A percentile compares a stretch with the other conserved stretches of the same genome.
These are phyloP conservation scores for Panaeolus cyanescens DNA, from an alignment of 768 basidiomycete species.

Conservation along the genomic window DNA sequence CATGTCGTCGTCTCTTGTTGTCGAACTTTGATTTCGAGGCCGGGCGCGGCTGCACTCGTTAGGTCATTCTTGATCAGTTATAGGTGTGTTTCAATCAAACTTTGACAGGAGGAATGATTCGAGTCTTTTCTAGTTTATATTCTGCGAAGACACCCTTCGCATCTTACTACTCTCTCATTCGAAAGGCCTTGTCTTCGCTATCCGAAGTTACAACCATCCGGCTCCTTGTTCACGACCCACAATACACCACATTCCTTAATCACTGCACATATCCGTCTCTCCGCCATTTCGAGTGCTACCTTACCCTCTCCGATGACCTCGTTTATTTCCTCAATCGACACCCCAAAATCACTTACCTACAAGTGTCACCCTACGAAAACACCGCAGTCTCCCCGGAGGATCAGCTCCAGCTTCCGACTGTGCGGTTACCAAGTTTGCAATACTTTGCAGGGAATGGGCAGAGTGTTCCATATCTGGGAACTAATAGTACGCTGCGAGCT, in stretches of 20 bases:
- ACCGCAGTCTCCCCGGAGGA: slow-evolving; percentile 10
- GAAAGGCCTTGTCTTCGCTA: slow-evolving; percentile 26
- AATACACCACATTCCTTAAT: slow-evolving; percentile 24
- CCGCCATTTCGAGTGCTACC: slow-evolving; percentile 36
- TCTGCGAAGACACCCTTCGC: slow-evolving; percentile 20
- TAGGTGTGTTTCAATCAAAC: slow-evolving; percentile 20
- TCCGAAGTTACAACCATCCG: slow-evolving; percentile 30
- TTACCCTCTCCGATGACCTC: slow-evolving; percentile 30
- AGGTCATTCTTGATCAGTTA: slow-evolving; percentile 34
- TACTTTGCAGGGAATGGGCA: slow-evolving; percentile 38
- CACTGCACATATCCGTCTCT: slow-evolving; percentile 27
- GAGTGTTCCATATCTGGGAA: slow-evolving; percentile 28
- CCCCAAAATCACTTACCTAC: slow-evolving; percentile 32
- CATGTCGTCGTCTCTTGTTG: slow-evolving; percentile 33
- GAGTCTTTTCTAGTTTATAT: slow-evolving; percentile 18
- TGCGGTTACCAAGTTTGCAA: slow-evolving; percentile 33
- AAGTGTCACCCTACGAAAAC: slow-evolving; percentile 34
- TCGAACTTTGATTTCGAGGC: slow-evolving; percentile 29
- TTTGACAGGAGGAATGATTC: not conserved
- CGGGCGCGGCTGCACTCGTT: slow-evolving; percentile 27
- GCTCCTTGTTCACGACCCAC: slow-evolving; percentile 32
- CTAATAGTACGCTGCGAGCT: slow-evolving; percentile 29
- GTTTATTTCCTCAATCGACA: slow-evolving; percentile 37
- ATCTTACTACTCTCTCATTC: slow-evolving; percentile 32
- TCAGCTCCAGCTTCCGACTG: slow-evolving; percentile 9